Conservation (phyloP, 1,284 basidiomycete species). For the Pseudozyma thailandica region DNA sequence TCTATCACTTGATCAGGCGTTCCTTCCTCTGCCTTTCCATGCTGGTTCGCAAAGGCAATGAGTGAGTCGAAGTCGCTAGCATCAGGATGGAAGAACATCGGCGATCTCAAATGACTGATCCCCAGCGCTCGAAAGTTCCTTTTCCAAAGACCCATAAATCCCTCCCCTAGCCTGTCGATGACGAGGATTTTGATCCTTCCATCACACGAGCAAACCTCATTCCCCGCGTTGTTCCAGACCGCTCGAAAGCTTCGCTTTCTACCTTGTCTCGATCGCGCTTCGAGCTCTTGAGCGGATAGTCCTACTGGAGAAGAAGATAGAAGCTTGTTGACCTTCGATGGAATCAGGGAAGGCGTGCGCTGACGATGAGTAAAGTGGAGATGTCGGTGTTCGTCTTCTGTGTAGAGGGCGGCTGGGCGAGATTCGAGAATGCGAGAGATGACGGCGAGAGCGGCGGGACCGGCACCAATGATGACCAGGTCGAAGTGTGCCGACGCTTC, state of each 20-base stretch:
- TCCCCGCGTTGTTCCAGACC: conserved; percentile 2
- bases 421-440: conserved; percentile 57
- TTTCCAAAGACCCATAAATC: conserved; percentile 56
- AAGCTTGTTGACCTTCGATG: conserved; percentile 19
- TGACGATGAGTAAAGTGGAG: conserved; percentile 57
- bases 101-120: conserved; percentile 65
- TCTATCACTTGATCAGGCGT: conserved; percentile 33
- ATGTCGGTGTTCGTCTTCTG: conserved; percentile 63
- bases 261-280: conserved; percentile 5
- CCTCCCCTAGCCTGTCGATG: conserved; percentile 57
- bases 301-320: neutral
- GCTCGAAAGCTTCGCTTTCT: conserved; percentile 6
- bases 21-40: conserved; percentile 25
- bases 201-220: conserved; percentile 25
- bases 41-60: conserved; percentile 61
- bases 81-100: conserved; percentile 69
- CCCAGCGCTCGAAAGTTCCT: conserved; percentile 48
- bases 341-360: conserved; percentile 10
- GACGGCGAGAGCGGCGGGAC: conserved; percentile 57
- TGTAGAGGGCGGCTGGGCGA: conserved; percentile 62
- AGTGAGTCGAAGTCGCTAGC: conserved; percentile 67
- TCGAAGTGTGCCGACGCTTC: conserved; percentile 45
- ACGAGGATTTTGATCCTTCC: conserved; percentile 55
- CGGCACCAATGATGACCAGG: conserved; percentile 61
- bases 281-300: neutral